Percentiles rank a stretch among this genome's conserved stretches.
phyloP scores from a whole-genome alignment of 495 filamentous ascomycete genomes.

The Penicillium canariense region DNA sequence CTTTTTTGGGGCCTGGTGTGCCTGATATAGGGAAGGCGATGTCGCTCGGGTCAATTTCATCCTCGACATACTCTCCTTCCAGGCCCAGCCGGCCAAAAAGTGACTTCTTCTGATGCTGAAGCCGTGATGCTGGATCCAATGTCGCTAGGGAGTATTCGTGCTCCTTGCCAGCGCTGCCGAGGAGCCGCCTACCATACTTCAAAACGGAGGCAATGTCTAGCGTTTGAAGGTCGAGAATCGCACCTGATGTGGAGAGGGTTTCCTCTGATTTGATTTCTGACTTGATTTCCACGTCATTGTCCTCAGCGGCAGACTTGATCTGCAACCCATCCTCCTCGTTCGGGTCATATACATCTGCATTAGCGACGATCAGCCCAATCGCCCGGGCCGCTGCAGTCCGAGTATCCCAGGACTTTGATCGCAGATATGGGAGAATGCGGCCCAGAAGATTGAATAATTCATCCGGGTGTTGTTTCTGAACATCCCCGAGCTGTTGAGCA shows the following conservation, averaged over 20 bases:
- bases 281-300: slow-evolving; percentile 49
- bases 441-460: slow-evolving; percentile 96
- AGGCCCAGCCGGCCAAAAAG: slow-evolving; percentile 80
- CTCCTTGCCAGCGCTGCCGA: slow-evolving; percentile 80
- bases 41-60: slow-evolving; percentile 68
- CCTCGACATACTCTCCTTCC: slow-evolving; percentile 78
- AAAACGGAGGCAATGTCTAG: slow-evolving; percentile 79
- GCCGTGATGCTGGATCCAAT: slow-evolving; percentile 74
- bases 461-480: slow-evolving; percentile 95
- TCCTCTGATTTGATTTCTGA: slow-evolving; percentile 41
- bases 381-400: slow-evolving; percentile 87
- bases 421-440: slow-evolving; percentile 88
- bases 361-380: slow-evolving; percentile 85
- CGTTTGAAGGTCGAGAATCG: slow-evolving; percentile 65
- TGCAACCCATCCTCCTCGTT: slow-evolving; percentile 62
- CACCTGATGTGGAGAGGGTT: slow-evolving; percentile 28
- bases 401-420: slow-evolving; percentile 94
- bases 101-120: slow-evolving; percentile 86
- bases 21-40: slow-evolving; percentile 43
- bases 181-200: slow-evolving; percentile 73
- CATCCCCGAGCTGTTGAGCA: slow-evolving; percentile 92
- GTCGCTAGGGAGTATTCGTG: slow-evolving; percentile 76
- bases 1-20: slow-evolving; percentile 47
- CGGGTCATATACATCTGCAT: slow-evolving; percentile 84
- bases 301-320: slow-evolving; percentile 54